Evolutionary conservation across 768 basidiomycete genomes (phyloP).

Genomic region (Phanerochaete sordida): DNA sequence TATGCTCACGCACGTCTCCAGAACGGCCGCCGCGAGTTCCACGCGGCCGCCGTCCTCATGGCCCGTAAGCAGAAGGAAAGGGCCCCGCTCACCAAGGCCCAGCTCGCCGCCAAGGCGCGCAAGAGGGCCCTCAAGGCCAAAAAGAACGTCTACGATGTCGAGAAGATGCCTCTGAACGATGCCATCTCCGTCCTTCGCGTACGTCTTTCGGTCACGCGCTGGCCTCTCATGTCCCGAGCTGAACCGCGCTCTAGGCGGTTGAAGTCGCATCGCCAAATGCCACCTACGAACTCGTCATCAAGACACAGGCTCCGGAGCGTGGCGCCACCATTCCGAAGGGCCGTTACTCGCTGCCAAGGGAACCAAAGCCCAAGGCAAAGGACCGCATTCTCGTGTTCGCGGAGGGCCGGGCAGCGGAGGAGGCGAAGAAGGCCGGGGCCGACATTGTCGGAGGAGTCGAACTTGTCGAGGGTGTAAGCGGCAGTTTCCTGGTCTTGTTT

Average conservation of each 20-base stretch:
- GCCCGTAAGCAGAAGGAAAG: conserved; percentile 51
- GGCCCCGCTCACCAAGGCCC: conserved; percentile 65
- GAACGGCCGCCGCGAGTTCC: conserved; percentile 43
- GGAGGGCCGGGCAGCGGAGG: conserved; percentile 76
- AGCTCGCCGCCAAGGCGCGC: conserved; percentile 60
- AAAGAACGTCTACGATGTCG: conserved; percentile 55
- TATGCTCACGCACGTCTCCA: background rate
- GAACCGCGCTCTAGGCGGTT: conserved; percentile 53
- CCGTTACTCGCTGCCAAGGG: conserved; percentile 79
- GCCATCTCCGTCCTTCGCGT: conserved; percentile 74
- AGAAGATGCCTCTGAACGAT: conserved; percentile 62
- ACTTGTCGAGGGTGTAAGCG: conserved; percentile 79
- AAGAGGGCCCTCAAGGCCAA: conserved; percentile 52
- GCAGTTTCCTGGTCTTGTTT: background rate
- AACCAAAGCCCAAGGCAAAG: conserved; percentile 65
- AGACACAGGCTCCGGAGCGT: conserved; percentile 53
- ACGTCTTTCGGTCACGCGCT: conserved; percentile 7
- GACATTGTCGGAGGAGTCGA: conserved; percentile 89
- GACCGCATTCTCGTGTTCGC: conserved; percentile 93
- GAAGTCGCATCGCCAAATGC: conserved; percentile 75
- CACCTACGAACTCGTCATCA: conserved; percentile 77
- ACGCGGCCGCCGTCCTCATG: conserved; percentile 43
- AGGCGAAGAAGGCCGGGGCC: conserved; percentile 85
- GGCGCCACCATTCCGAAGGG: conserved; percentile 84
- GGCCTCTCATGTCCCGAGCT: background rate